phyloP scores from a whole-genome alignment of 352 stramenopile genomes.

The Globisporangium ultimum region DNA sequence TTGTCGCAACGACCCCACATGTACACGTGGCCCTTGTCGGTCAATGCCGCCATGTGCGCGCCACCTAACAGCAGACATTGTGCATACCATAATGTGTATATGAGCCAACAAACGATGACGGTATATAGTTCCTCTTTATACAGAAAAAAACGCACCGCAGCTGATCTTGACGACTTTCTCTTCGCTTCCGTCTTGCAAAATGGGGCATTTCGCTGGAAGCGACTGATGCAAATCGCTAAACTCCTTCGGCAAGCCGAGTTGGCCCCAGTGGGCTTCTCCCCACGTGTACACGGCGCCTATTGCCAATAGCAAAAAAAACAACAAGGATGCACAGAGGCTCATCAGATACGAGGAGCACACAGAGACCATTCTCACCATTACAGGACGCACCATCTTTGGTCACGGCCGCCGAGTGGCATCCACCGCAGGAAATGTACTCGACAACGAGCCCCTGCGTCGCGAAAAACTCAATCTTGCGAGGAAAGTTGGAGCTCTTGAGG shows the following conservation, averaged over 20 bases:
- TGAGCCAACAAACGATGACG: no score
- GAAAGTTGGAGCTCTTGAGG: constrained; percentile 66
- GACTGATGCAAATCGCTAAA: constrained; percentile 60
- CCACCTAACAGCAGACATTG: constrained; percentile 23
- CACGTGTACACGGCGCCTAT: constrained; percentile 75
- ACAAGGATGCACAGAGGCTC: not conserved
- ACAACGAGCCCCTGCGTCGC: constrained; percentile 38
- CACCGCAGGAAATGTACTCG: constrained; percentile 78
- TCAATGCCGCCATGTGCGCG: constrained; percentile 71
- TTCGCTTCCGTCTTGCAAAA: constrained; percentile 37
- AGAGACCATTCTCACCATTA: not conserved
- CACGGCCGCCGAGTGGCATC: constrained; percentile 78
- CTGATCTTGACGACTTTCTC: constrained; percentile 76
- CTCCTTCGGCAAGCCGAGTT: constrained; percentile 69
- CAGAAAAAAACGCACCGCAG: constrained; percentile 33
- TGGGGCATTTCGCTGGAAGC: constrained; percentile 59
- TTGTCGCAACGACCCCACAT: constrained; percentile 78
- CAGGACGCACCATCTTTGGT: constrained; percentile 46
- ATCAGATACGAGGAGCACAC: not conserved
- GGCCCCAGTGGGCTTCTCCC: constrained; percentile 80
- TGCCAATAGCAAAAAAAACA: not conserved
- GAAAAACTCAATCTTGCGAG: constrained; percentile 66
- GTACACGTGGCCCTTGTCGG: constrained; percentile 67
- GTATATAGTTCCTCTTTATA: no score
- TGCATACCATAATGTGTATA: not conserved